Evolutionary conservation across 2,329 filamentous ascomycete species (phyloP).

Genomic region (Paraphaeosphaeria minitans): DNA sequence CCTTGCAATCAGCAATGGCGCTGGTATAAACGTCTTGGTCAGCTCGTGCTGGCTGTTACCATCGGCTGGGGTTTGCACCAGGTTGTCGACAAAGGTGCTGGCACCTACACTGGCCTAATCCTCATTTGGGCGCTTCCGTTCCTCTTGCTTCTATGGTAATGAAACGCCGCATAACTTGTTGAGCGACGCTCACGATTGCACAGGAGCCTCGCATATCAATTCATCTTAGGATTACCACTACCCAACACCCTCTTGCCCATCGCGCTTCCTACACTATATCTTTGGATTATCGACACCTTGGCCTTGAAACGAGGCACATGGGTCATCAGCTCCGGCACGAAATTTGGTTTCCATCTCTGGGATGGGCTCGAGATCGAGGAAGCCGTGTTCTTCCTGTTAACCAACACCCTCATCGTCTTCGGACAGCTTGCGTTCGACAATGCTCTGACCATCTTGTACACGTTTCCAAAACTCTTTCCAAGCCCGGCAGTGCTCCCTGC

Average conservation of each 20-base stretch:
- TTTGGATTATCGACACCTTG: slow-evolving; percentile 74
- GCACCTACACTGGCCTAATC: slow-evolving; percentile 73
- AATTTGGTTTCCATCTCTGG: slow-evolving; percentile 67
- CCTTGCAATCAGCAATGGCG: slow-evolving; percentile 43
- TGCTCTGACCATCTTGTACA: slow-evolving; percentile 67
- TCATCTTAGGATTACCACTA: slow-evolving; percentile 65
- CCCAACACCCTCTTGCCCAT: slow-evolving; percentile 66
- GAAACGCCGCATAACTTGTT: neutral
- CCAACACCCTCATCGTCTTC: slow-evolving; percentile 72
- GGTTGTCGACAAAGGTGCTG: slow-evolving; percentile 54
- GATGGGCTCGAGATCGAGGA: slow-evolving; percentile 73
- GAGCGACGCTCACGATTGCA: slow-evolving; percentile 9
- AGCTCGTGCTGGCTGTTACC: slow-evolving; percentile 53
- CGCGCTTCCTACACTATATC: slow-evolving; percentile 66
- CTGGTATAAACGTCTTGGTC: slow-evolving; percentile 55
- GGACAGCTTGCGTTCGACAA: slow-evolving; percentile 73
- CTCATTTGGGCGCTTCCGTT: slow-evolving; percentile 72
- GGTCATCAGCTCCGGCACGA: slow-evolving; percentile 71
- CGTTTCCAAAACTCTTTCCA: slow-evolving; percentile 65
- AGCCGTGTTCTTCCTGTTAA: slow-evolving; percentile 73
- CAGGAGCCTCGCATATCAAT: slow-evolving; percentile 65
- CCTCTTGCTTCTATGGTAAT: slow-evolving; percentile 64
- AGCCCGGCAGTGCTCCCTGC: slow-evolving; percentile 56
- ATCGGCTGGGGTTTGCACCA: slow-evolving; percentile 55
- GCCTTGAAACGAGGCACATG: slow-evolving; percentile 72